These are phyloP conservation scores for Apiotrichum montevideense DNA, from an alignment of 1,284 basidiomycete species.

Conservation along the genomic window DNA sequence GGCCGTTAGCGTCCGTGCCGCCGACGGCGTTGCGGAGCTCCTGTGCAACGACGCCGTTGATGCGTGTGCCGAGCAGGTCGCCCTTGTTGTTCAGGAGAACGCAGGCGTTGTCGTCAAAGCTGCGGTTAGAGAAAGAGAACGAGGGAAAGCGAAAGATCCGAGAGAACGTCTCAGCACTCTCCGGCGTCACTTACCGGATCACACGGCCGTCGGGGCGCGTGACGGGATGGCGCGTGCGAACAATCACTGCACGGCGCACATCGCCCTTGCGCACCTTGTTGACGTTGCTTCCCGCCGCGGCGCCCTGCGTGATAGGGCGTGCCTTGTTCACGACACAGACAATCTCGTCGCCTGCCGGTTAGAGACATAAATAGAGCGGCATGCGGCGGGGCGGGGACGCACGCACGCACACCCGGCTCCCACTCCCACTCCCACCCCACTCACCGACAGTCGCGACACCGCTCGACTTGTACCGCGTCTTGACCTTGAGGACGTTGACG, in stretches of 20 bases:
- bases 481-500: conserved; percentile 93
- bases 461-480: conserved; percentile 55
- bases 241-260: conserved; percentile 88
- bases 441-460: conserved; percentile 62
- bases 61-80: conserved; percentile 92
- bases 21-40: conserved; percentile 60
- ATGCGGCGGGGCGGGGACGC: too few relatives aligned
- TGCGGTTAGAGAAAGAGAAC: conserved; percentile 21
- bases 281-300: conserved; percentile 45
- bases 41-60: conserved; percentile 86
- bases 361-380: neutral
- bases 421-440: conserved; percentile 14
- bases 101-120: conserved; percentile 97
- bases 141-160: neutral
- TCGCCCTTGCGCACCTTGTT: conserved; percentile 84
- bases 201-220: conserved; percentile 39
- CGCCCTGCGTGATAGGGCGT: conserved; percentile 57
- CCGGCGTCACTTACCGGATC: conserved; percentile 31
- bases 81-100: conserved; percentile 94
- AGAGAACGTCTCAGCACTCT: neutral
- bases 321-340: conserved; percentile 94
- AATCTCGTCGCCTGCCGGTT: conserved; percentile 82
- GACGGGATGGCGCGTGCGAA: conserved; percentile 60
- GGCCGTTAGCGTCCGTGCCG: conserved; percentile 54
- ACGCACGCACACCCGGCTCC: too few relatives aligned